These are phyloP conservation scores for Elaphomyces granulatus DNA, from an alignment of 495 filamentous ascomycete genomes.

Conservation along the genomic window DNA sequence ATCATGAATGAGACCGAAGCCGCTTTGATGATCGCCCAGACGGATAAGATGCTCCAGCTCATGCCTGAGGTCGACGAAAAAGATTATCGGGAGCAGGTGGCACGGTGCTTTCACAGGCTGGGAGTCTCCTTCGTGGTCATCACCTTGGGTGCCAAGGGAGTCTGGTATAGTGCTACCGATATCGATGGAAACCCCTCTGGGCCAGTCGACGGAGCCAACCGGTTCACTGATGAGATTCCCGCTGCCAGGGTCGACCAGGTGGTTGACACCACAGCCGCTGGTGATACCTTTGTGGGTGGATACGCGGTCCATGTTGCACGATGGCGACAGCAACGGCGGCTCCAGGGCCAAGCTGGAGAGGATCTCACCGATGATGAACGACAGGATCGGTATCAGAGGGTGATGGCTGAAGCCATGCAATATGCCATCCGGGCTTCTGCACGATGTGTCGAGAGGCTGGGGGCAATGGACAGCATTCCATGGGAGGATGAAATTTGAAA, in stretches of 20 bases:
- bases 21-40: slow-evolving; percentile 44
- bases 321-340: slow-evolving; percentile 25
- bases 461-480: slow-evolving; percentile 81
- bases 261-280: slow-evolving; percentile 86
- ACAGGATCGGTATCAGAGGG: slow-evolving; percentile 26
- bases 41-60: slow-evolving; percentile 16
- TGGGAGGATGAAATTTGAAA: slow-evolving; percentile 61
- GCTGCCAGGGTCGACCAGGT: slow-evolving; percentile 51
- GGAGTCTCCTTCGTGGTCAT: slow-evolving; percentile 68
- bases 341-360: slow-evolving; percentile 20
- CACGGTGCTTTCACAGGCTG: slow-evolving; percentile 41
- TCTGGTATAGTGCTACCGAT: slow-evolving; percentile 39
- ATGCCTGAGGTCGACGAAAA: slow-evolving; percentile 29
- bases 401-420: slow-evolving; percentile 45
- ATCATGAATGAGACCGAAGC: slow-evolving; percentile 91
- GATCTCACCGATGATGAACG: slow-evolving; percentile 30
- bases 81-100: slow-evolving; percentile 37
- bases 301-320: slow-evolving; percentile 56
- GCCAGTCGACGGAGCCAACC: slow-evolving; percentile 18
- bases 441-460: slow-evolving; percentile 57
- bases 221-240: slow-evolving; percentile 27
- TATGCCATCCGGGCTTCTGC: slow-evolving; percentile 62
- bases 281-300: slow-evolving; percentile 84
- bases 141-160: slow-evolving; percentile 68
- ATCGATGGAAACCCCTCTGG: slow-evolving; percentile 26